Conservation (phyloP, 108 stramenopile genomes). For the Nitzschia putrida region DNA sequence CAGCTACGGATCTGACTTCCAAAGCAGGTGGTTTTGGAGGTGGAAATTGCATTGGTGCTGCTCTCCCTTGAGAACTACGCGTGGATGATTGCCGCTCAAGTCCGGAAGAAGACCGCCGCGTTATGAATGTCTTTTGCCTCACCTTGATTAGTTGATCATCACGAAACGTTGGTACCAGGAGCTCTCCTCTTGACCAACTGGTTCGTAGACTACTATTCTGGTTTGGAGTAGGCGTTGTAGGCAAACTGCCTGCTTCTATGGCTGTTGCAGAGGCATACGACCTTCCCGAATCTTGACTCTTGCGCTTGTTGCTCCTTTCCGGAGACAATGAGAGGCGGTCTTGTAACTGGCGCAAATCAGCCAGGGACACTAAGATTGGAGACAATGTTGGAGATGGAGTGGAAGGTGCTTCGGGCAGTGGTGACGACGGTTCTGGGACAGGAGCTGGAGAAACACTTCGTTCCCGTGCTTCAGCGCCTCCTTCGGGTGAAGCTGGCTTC, state of each 20-base stretch:
- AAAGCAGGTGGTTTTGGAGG: constrained; percentile 21
- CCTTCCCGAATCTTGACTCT: not conserved
- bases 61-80: constrained; percentile 2
- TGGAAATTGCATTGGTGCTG: constrained; percentile 25
- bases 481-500: not conserved
- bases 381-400: constrained; percentile 77
- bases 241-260: constrained; percentile 33
- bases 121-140: not conserved
- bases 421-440: constrained; percentile 25
- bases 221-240: constrained; percentile 35
- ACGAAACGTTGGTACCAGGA: constrained; percentile 40
- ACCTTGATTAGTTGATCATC: constrained; percentile 41
- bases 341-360: constrained; percentile 60
- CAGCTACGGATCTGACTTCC: constrained; percentile 31
- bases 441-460: too few species aligned
- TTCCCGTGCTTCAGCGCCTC: too few species aligned
- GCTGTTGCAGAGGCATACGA: constrained; percentile 16
- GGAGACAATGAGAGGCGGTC: constrained; percentile 10
- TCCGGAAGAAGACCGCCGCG: constrained; percentile 8
- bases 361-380: constrained; percentile 68
- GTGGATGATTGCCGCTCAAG: not conserved
- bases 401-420: constrained; percentile 56
- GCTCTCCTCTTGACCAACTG: constrained; percentile 64
- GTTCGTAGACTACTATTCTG: constrained; percentile 19
- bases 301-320: constrained; percentile 16